Base-by-base conservation (phyloP, 2,329 filamentous ascomycete species). In the Trichoderma simmonsii region DNA sequence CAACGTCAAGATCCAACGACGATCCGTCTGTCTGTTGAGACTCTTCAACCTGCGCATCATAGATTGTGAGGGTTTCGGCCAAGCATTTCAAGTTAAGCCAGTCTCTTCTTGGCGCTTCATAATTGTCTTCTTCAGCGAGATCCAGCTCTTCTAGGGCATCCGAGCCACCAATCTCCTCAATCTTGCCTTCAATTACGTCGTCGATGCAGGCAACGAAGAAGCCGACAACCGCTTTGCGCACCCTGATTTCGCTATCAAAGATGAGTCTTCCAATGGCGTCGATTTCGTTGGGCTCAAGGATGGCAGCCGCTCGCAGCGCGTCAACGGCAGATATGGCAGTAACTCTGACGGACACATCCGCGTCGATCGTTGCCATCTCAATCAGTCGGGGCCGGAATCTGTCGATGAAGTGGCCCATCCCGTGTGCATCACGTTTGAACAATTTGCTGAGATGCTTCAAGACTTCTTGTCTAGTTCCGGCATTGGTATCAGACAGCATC, bases 81-180 rank as follows among this genome's bases (percentile, higher is more conserved):
- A 99, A 86, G 75, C 92, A 95, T 82, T 98, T 99, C 79, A 97
- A 89, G 78, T 93, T 94, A 77, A 98, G 89, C 96, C 96, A 99
- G 74, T 92, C 91, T 60, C 90, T 86, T 73, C 92, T 91, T 3
- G 95, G 93, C 2, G 90, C 89, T 68, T 93, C 90, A 73, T 90
- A 93, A 75, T 95, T 91, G 14, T 94, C 92, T 18, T 92, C 90
- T n/a, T 93, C 88, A 48, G 88, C 86, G 1, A 89, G 89, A 9
- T 90, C 89, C 71, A 97, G 87, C 77, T 98, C 95, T 60, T 93
- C 89, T 9, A 97, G 84, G 0, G 85, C 87, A 75, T 96, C 93
- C 68, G 91, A 88, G 28, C 95, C 95, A 56, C 93, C 93, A 71
- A 98, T 88, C 69, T 96, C 92, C 73, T 98, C 95, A 4, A 95